Evolutionary conservation across 1,139 yeast species (phyloP).

Genomic region (Casaregolazyma suthepensis): DNA sequence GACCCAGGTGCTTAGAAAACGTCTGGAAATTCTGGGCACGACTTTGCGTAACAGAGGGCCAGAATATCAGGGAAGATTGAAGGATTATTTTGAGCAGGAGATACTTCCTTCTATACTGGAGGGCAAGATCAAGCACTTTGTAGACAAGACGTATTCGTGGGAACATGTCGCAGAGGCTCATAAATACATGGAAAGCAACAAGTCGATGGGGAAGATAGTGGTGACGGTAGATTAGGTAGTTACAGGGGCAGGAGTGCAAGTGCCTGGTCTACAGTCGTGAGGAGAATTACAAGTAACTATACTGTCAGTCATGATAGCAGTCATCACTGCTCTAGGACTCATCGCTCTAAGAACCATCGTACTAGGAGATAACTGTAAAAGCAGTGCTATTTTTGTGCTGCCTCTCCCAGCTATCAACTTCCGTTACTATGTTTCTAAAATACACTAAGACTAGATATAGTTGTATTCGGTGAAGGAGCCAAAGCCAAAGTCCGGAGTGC

Average conservation of each 20-base stretch:
- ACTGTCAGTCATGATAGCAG: no score
- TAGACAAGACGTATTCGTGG: conserved; percentile 25
- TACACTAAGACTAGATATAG: conserved; percentile 1
- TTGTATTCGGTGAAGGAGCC: conserved; percentile 7
- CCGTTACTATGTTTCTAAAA: not conserved
- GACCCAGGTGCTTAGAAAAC: conserved; percentile 23
- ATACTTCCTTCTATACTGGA: conserved; percentile 25
- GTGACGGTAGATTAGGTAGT: conserved; percentile 20
- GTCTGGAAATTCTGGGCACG: conserved; percentile 29
- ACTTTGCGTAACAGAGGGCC: conserved; percentile 28
- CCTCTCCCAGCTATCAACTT: no score
- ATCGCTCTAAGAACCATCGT: no score
- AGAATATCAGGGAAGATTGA: conserved; percentile 24
- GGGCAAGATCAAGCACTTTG: conserved; percentile 22
- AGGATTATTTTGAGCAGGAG: conserved; percentile 23
- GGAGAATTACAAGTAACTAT: no score
- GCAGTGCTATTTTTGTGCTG: no score
- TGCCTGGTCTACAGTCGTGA: no score
- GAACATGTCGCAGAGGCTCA: conserved; percentile 29
- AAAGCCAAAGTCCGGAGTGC: conserved; percentile 28
- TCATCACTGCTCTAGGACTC: no score
- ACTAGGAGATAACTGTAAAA: no score
- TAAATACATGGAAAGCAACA: conserved; percentile 26
- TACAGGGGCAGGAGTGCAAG: no score
- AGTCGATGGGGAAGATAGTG: conserved; percentile 31